Evolutionary conservation across 139 green algal species (phyloP), one percentile per base, ranked within the genome.

Genomic region (Klebsormidium nitens): DNA sequence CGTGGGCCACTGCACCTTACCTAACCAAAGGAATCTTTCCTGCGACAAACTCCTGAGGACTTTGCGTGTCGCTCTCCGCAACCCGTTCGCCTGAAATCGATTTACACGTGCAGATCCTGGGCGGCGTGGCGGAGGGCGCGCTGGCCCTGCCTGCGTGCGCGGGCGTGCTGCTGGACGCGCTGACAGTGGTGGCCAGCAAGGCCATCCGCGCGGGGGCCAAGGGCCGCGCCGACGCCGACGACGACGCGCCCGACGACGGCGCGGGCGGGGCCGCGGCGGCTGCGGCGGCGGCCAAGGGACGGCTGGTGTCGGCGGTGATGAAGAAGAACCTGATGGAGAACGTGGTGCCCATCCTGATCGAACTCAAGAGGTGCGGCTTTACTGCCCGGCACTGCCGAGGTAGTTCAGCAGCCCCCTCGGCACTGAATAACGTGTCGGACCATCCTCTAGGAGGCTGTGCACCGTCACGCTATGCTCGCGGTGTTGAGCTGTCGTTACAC

Each of bases 321-420:
- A 86, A 87, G 50, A 91, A 92, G 78, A 87, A 96, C 78, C 84
- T 96, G 60, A 80, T 90, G 36, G 90, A 93, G 74, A 74, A 64
- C 39, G 83, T 93, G 44, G 81, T 96, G 40, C 90, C 90, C 1
- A 71, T 95, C 36, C 58, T 95, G 55, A 67, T 93, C 35, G 86
- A 94, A 78, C 81, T 96, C 32, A 75, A 75, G 40, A 5, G 59
- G 39, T 55, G 19, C 19, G 46, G 19, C 46, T 55, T 23, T 23
- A 55, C 23, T n/a, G 46, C 46, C 23, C 23, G 23, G 23, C 23
- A 55, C 23, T 23, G 23, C 46, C 23, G 23, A 55, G 23, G 46
- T 55, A 23, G 23, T 55, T n/a, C 23, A 55, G 23, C 23, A 55
- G 23, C 23, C n/a, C n/a, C n/a, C n/a, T n/a, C n/a, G n/a, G n/a